Base-by-base conservation (phyloP, 176 grass and related monocot genomes). In the Rhynchospora pubera region DNA sequence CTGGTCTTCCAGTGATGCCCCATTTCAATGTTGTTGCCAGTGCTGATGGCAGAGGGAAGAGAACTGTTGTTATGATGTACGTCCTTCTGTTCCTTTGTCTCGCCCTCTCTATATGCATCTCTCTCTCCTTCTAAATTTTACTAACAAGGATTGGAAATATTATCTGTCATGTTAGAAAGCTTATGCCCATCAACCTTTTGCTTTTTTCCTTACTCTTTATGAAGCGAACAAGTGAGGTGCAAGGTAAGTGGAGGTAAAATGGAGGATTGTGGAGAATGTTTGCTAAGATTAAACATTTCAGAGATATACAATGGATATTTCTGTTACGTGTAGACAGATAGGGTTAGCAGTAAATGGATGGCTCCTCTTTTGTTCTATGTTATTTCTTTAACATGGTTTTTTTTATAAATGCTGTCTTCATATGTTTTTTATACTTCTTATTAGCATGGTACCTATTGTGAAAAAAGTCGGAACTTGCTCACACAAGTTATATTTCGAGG, bases 11-110 rank as follows among this genome's bases (percentile, higher is more conserved):
- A 48, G 56, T 80, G 50, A 77, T 84, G 57, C 86, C 93, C 53
- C 86, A 86, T 55, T 19, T 93, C 66, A 99, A 86, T 86, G 82
- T 93, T 82, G 74, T 86, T 86, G 84, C 89, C 81, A 88, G 83
- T 84, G 72, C 86, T 47, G 86, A 85, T 61, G 87, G 89, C 51
- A 93, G 93, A 89, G 89, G 87, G 62, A 92, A 86, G 76, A 87
- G 91, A 86, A 93, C 93, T 82, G 92, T 99, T 67, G 86, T 94
- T 71, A 92, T 98, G 92, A 95, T 90, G 96, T 95, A 94, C 65
- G 89, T 5, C 19, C 81, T 86, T 77, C 79, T 80, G 28, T 79
- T 8, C 73, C 2, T 66, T 7, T 19, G 11, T 77, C 6, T 56
- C 45, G 59, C 11, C 30, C 6, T 46, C 7, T 63, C 19, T 46